A percentile compares a stretch with the other conserved stretches of the same genome.
These are phyloP conservation scores for Coemansia sp. DNA, from an alignment of 192 early-diverging fungal genomes.

Conservation along the genomic window DNA sequence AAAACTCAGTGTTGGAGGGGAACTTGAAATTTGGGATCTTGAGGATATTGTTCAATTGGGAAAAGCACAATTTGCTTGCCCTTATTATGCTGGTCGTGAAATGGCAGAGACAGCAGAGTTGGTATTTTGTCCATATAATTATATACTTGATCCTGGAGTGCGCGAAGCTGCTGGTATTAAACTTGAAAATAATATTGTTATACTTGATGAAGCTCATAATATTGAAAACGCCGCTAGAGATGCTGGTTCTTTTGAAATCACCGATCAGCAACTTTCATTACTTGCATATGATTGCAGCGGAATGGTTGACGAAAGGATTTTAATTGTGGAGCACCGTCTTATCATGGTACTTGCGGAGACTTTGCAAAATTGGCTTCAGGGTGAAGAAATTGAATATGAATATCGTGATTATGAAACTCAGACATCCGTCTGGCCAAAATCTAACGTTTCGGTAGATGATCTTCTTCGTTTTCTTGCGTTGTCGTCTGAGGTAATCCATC, in stretches of 20 bases:
- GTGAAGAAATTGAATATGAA: conserved; percentile 20
- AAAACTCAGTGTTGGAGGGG: conserved; percentile 13
- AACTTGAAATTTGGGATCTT: conserved; percentile 59
- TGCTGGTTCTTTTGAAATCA: conserved; percentile 55
- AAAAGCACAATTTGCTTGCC: conserved; percentile 42
- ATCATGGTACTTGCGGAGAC: conserved; percentile 15
- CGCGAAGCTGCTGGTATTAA: conserved; percentile 54
- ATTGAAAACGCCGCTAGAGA: conserved; percentile 61
- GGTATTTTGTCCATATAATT: conserved; percentile 68
- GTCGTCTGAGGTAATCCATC: conserved; percentile 7
- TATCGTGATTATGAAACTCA: conserved; percentile 33
- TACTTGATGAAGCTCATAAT: conserved; percentile 67
- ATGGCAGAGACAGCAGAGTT: conserved; percentile 54
- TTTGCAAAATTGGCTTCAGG: conserved; percentile 25
- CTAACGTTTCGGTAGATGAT: conserved; percentile 2
- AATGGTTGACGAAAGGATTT: conserved; percentile 14
- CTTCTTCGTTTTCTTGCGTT: conserved; percentile 19
- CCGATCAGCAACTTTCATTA: conserved; percentile 32
- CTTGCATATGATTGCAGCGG: conserved; percentile 36
- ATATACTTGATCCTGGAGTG: conserved; percentile 62
- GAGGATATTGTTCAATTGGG: conserved; percentile 58
- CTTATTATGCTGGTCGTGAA: conserved; percentile 59
- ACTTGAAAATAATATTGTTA: conserved; percentile 53
- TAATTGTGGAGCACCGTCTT: conserved; percentile 18
- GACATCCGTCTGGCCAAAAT: conserved; percentile 44